Base-by-base conservation (phyloP, 306 rosid species). In the Ammopiptanthus mongolicus region DNA sequence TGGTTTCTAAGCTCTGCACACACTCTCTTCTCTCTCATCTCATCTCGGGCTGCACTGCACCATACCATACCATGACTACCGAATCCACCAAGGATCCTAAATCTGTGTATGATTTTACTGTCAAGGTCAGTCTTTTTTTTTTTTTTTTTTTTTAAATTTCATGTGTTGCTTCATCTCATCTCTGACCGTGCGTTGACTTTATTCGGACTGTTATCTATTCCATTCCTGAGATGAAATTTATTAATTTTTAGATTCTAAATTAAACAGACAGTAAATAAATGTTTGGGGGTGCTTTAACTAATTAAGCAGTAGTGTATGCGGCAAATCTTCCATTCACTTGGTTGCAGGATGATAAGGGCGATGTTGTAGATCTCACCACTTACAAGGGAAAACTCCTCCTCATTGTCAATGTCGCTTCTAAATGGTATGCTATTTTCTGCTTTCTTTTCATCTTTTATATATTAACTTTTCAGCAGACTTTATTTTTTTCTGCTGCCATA, bases 361-460 rank as follows among this genome's bases (percentile, higher is more conserved):
- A 81, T 53, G 87, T 82, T 76, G 81, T 85, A 5, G 86, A 88
- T 73, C 91, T 93, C 67, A 21, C 84, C 52, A 75, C 73, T 51
- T 91, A 86, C 82, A 86, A 78, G 59, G 98, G 97, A 19, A 91
- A 91, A 78, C 91, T 93, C 60, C 74, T 93, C 0, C 86, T 91
- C 31, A 81, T 93, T 59, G 80, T 89, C 76, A 93, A 93, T 74
- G 98, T 93, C 91, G 98, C 98, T 77, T 93, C 97, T 78, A 85
- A 91, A 85, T 93, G 98, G 98, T 91, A 80, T 18, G 6, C 55
- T 19, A 23, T 1, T 59, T 13, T 52, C 56, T 55, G 36, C 51
- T 64, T 12, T 15, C 42, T 64, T 41, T 46, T 39, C 46, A 39
- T 42, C 15, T 13, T 56, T 33, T 55, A 19, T 34, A 31, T 31